Conservation (phyloP, 305 asterid species). For the Plantago coronopus region DNA sequence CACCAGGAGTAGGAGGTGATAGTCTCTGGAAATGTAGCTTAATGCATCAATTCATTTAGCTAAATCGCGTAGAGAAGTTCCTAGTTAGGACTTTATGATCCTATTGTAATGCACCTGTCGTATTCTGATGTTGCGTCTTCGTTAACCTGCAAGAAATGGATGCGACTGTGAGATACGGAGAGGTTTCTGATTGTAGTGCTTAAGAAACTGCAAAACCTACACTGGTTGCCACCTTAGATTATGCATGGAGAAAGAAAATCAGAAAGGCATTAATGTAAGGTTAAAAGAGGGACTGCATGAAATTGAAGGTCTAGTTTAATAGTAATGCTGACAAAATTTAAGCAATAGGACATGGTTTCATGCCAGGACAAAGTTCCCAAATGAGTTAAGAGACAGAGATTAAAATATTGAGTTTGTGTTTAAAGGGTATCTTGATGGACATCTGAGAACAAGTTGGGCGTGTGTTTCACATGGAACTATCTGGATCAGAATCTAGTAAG, state of each 20-base stretch:
- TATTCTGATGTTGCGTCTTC: background rate
- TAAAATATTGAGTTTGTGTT: constrained; percentile 31
- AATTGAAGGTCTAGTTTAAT: constrained; percentile 1
- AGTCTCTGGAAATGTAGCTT: background rate
- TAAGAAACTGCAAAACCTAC: background rate
- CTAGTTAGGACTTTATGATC: too few relatives aligned
- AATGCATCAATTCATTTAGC: too few relatives aligned
- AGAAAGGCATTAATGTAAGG: background rate
- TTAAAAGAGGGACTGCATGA: background rate
- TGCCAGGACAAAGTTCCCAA: constrained; percentile 18
- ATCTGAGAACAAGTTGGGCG: constrained; percentile 25
- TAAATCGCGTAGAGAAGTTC: too few relatives aligned
- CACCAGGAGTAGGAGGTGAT: background rate
- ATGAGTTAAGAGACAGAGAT: constrained; percentile 18
- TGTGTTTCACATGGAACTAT: constrained; percentile 20
- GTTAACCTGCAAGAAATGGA: constrained; percentile 10
- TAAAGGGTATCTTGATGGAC: constrained; percentile 26
- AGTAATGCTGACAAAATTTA: constrained; percentile 19
- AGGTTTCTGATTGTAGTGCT: too few relatives aligned
- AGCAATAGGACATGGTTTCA: constrained; percentile 10
- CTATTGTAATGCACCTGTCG: background rate
- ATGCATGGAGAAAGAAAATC: background rate
- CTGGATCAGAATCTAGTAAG: constrained; percentile 22
- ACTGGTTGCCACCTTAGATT: background rate
- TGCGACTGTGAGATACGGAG: background rate